Percentiles rank a stretch among this genome's conserved stretches.
phyloP scores from a whole-genome alignment of 2,329 filamentous ascomycete genomes.

The Curvularia eragrostidis region DNA sequence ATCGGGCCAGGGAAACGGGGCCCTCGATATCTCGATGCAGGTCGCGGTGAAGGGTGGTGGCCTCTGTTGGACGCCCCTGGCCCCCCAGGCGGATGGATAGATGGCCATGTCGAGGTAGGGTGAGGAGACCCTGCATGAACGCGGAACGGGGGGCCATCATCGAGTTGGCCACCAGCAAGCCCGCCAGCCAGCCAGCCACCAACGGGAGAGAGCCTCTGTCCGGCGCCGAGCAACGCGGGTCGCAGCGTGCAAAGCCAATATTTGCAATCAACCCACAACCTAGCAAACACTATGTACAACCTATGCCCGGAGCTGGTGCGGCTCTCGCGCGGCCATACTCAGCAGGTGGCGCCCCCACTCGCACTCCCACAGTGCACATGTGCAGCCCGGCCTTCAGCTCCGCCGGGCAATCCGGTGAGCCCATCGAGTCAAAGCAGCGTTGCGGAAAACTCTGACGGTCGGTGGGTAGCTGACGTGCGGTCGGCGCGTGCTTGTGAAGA shows the following conservation, averaged over 20 bases:
- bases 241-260: conserved; percentile 26
- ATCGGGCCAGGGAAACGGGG: conserved; percentile 19
- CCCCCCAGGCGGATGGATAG: background rate
- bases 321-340: conserved; percentile 19
- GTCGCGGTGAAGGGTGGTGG: background rate
- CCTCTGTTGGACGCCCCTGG: background rate
- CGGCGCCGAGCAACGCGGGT: conserved; percentile 1
- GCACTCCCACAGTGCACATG: conserved; percentile 17
- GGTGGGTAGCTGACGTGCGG: conserved; percentile 24
- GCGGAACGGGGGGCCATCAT: background rate
- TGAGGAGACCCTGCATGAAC: conserved; percentile 21
- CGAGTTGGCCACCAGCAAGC: conserved; percentile 1
- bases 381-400: conserved; percentile 15
- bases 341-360: conserved; percentile 22
- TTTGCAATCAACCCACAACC: conserved; percentile 30
- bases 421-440: conserved; percentile 3
- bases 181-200: background rate
- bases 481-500: conserved; percentile 17
- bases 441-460: conserved; percentile 29
- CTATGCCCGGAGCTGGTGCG: too few species aligned
- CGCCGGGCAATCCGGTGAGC: conserved; percentile 20
- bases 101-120: background rate
- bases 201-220: background rate
- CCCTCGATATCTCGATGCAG: conserved; percentile 26
- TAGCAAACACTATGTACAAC: conserved; percentile 14